These are phyloP conservation scores for Lactarius vividus DNA, from an alignment of 768 basidiomycete genomes.

Conservation along the genomic window DNA sequence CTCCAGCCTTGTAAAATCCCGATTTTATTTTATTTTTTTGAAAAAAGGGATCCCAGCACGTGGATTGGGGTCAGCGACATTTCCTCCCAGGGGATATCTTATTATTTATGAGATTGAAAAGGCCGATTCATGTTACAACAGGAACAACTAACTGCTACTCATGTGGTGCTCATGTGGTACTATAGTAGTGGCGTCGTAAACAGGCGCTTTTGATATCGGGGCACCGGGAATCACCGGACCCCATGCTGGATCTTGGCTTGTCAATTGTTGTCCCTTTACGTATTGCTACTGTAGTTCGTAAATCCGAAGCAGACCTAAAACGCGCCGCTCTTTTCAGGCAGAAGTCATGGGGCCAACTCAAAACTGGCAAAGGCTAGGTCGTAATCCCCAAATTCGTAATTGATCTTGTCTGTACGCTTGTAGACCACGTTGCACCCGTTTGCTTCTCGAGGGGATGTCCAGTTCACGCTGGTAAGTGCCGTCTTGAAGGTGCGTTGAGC, in stretches of 20 bases:
- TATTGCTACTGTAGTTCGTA: neutral
- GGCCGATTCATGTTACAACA: neutral
- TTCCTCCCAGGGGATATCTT: neutral
- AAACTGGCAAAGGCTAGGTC: slow-evolving; percentile 89
- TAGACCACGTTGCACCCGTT: slow-evolving; percentile 44
- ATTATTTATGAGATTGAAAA: neutral
- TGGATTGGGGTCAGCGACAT: neutral
- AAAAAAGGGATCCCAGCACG: too few relatives aligned
- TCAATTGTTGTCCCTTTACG: slow-evolving; percentile 2
- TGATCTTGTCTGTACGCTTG: slow-evolving; percentile 91
- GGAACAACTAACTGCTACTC: neutral
- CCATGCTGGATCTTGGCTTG: neutral
- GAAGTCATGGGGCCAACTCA: slow-evolving; percentile 44
- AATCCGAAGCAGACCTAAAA: neutral
- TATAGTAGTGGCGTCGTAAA: slow-evolving; percentile 14
- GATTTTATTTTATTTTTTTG: too few relatives aligned
- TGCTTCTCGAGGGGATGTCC: slow-evolving; percentile 15
- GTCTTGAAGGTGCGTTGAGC: slow-evolving; percentile 71
- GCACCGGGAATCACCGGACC: slow-evolving; percentile 14
- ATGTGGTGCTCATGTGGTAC: neutral
- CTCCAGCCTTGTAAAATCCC: too few relatives aligned
- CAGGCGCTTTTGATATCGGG: neutral
- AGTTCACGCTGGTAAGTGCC: slow-evolving; percentile 45
- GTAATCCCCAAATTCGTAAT: slow-evolving; percentile 95
- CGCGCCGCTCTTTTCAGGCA: slow-evolving; percentile 10